Evolutionary conservation across 2,329 filamentous ascomycete genomes (phyloP).

Genomic region (Onygena corvina): DNA sequence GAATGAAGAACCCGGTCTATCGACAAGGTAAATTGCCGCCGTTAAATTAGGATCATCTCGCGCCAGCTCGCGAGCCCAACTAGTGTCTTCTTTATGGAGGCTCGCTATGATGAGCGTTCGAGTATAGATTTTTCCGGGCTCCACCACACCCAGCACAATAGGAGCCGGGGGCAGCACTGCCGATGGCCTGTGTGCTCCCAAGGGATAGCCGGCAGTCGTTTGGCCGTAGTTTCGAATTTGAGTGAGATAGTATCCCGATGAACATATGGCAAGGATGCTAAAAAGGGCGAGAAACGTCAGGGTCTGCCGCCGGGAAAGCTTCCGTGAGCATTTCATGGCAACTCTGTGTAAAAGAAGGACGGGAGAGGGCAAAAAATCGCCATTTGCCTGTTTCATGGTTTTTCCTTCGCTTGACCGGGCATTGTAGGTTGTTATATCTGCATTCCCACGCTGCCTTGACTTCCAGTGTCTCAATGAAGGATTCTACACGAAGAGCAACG

Average conservation of each 20-base stretch:
- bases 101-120: slow-evolving; percentile 44
- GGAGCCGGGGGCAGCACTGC: not conserved
- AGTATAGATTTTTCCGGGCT: slow-evolving; percentile 34
- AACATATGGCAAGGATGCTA: not conserved
- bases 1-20: slow-evolving; percentile 39
- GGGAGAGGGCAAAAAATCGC: not conserved
- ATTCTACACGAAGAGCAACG: no score
- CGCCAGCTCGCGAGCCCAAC: slow-evolving; percentile 39
- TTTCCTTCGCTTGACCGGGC: not conserved
- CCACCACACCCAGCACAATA: slow-evolving; percentile 13
- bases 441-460: no score
- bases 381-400: not conserved
- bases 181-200: not conserved
- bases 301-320: not conserved
- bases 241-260: not conserved
- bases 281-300: not conserved
- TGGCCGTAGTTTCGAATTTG: not conserved
- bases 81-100: slow-evolving; percentile 40
- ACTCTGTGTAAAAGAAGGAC: not conserved
- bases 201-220: no score
- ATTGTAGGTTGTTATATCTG: no score
- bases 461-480: no score
- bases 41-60: slow-evolving; percentile 39
- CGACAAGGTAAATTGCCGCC: slow-evolving; percentile 41
- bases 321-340: not conserved